phyloP scores from a whole-genome alignment of 2,329 filamentous ascomycete genomes.

The Cladobotryum protrusum region DNA sequence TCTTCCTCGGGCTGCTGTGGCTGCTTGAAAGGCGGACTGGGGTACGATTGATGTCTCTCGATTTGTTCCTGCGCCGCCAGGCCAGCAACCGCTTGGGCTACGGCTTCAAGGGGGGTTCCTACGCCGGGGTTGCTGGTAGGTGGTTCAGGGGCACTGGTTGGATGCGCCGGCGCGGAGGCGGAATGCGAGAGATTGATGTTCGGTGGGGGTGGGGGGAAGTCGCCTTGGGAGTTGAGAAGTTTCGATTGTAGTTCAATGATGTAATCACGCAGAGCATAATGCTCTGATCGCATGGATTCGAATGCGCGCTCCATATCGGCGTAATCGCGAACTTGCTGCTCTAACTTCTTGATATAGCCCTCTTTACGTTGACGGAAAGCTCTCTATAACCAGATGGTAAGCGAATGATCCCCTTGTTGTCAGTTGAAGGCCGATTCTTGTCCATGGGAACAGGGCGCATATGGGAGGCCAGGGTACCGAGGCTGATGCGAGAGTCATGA shows the following conservation, averaged over 20 bases:
- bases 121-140: slow-evolving; percentile 21
- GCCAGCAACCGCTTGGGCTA: slow-evolving; percentile 44
- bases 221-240: slow-evolving; percentile 74
- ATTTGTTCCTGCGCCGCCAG: slow-evolving; percentile 38
- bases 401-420: neutral
- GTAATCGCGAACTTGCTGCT: slow-evolving; percentile 84
- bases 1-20: slow-evolving; percentile 33
- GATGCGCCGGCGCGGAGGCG: slow-evolving; percentile 16
- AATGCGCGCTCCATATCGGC: slow-evolving; percentile 68
- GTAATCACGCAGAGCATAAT: slow-evolving; percentile 87
- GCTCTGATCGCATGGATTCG: slow-evolving; percentile 79
- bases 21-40: slow-evolving; percentile 29
- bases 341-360: slow-evolving; percentile 94
- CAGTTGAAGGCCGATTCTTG: neutral
- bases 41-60: slow-evolving; percentile 29
- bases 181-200: slow-evolving; percentile 60
- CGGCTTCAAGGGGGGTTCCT: slow-evolving; percentile 39
- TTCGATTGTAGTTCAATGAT: slow-evolving; percentile 84
- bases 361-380: slow-evolving; percentile 97
- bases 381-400: slow-evolving; percentile 51
- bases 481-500: neutral
- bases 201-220: slow-evolving; percentile 76
- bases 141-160: slow-evolving; percentile 19
- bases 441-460: neutral
- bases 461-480: neutral